Evolutionary conservation across 345 rosid genomes (phyloP), one percentile per base, ranked within the genome.

Genomic region (Microthlaspi erraticum): DNA sequence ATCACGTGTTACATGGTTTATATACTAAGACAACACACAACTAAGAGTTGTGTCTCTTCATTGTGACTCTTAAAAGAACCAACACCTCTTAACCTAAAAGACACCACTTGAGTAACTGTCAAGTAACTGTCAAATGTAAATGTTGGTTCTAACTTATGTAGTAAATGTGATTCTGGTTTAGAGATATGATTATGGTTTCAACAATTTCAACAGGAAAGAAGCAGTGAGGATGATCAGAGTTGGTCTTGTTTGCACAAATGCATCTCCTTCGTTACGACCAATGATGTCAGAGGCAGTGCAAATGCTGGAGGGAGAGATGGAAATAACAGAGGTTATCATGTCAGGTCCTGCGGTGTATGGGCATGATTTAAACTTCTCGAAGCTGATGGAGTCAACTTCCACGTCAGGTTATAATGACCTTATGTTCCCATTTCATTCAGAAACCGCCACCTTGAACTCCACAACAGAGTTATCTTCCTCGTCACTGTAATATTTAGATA

Each of bases 221-320:
- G 79, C 69, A 0, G 66, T 52, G 9, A 66, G 71, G 36, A 72
- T 83, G 84, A 75, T 83, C 14, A 77, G 70, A 19, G 44, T 72
- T 43, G 77, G 82, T n/a, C 75, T 83, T 0, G 8, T 77, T n/a
- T 83, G 87, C 72, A 65, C 82, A 17, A 72, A 71, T 44, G 38
- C 70, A 6, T 81, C 84, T 9, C 77, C 83, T 1, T 6, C 80
- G 0, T 31, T 72, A n/a, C 69, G 87, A 60, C 85, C 85, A 19
- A 53, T 48, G 0, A 81, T 83, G 87, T 61, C 87, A 3, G 74
- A 69, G 17, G 85, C 19, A 5, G 75, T 77, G 31, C 39, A 39
- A 8, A 84, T 79, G 83, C 76, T 81, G 2, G 81, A 77, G 60
- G 83, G 83, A 49, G 55, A 41, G 19, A 44, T 18, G 0, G 23